These are phyloP conservation scores for Cladophialophora immunda DNA, from an alignment of 2,329 filamentous ascomycete species.

Conservation along the genomic window DNA sequence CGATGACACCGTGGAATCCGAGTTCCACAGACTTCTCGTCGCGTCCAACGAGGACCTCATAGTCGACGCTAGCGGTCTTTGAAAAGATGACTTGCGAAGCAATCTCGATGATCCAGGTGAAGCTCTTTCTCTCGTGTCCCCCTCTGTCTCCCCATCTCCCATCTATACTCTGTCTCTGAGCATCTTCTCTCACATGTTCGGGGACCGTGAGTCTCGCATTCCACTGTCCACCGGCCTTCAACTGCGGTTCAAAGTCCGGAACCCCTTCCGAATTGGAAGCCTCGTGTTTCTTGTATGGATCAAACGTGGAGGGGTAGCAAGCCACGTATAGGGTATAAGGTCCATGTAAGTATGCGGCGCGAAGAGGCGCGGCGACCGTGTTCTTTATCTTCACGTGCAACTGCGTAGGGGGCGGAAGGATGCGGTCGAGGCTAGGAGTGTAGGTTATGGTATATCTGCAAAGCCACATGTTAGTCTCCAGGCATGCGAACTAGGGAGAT, in stretches of 20 bases:
- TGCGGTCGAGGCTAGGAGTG: conserved; percentile 85
- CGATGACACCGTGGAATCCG: conserved; percentile 66
- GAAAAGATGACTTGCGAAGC: conserved; percentile 95
- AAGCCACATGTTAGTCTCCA: conserved; percentile 7
- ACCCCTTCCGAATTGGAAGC: conserved; percentile 75
- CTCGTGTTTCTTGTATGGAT: conserved; percentile 80
- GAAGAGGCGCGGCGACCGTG: conserved; percentile 85
- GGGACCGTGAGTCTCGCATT: conserved; percentile 81
- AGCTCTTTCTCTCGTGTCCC: conserved; percentile 63
- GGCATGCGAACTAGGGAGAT: background rate
- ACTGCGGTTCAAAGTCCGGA: conserved; percentile 93
- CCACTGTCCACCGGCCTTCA: conserved; percentile 93
- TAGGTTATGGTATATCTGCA: conserved; percentile 83
- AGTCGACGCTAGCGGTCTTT: conserved; percentile 83
- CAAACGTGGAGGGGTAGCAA: conserved; percentile 82
- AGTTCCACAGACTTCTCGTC: conserved; percentile 84
- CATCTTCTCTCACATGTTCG: conserved; percentile 69
- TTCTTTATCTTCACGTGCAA: conserved; percentile 91
- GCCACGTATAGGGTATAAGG: conserved; percentile 87
- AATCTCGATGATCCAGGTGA: conserved; percentile 90
- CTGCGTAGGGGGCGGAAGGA: conserved; percentile 81
- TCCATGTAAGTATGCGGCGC: conserved; percentile 94
- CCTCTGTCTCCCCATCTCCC: conserved; percentile 40
- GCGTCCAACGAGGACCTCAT: conserved; percentile 83
- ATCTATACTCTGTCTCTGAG: conserved; percentile 22